Evolutionary conservation across 2,329 filamentous ascomycete species (phyloP), one percentile per base, ranked within the genome.

Genomic region (Cryphonectria parasitica): DNA sequence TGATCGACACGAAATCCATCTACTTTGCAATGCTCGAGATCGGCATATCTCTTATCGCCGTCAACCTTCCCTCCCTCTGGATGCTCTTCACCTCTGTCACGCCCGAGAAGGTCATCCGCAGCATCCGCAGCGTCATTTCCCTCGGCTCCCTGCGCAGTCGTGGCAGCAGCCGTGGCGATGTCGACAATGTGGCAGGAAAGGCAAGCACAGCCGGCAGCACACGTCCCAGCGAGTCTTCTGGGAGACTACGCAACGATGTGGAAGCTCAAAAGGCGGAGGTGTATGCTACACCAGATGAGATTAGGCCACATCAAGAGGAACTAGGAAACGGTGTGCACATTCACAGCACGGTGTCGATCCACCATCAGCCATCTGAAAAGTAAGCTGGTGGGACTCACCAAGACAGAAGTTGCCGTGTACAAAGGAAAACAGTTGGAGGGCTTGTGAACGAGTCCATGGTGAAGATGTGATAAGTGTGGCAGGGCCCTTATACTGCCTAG

Each of bases 41-140:
- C 28, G 72, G 72, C 17, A 63, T 72, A 22, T 67, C 62, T 2
- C 54, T 72, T 8, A 65, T 72, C 17, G 72, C 72, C 25, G 49
- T 72, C 39, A 70, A 70, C 36, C 58, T 73, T 10, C 72, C 72
- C 17, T 73, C 72, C n/a, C 60, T 70, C 31, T 72, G 70, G 68
- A 41, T 73, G 28, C 68, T 70, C 17, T 72, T 73, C 31, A 65
- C 54, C 8, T 66, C 67, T 13, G 34, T 72, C 5, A 64, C 67
- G 7, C 72, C 72, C 15, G 72, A 73, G 39, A 67, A 67, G 34
- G n/a, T 72, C n/a, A 52, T 70, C 34, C 70, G 67, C 34, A 72
- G 70, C 41, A 66, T 73, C 41, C 68, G 68, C 45, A 73, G 72
- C 52, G 67, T 70, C 13, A 41, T 73, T 1, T 73, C 72, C 13